These are phyloP conservation scores for Collybiopsis confluens DNA, from an alignment of 768 basidiomycete species.

Conservation along the genomic window DNA sequence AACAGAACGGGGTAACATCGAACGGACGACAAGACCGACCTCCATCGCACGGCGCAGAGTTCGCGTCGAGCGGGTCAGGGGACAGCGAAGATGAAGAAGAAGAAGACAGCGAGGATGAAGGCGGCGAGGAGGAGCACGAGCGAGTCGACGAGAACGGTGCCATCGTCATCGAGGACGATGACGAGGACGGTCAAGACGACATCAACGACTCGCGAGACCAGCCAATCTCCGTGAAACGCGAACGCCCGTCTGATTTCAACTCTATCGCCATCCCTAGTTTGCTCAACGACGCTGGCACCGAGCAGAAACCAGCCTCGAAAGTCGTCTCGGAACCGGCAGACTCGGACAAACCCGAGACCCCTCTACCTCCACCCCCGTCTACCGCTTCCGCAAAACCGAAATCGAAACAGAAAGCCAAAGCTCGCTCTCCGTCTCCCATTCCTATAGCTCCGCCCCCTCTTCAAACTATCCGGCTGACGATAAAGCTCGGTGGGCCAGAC, in stretches of 20 bases:
- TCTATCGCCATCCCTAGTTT: conserved; percentile 1
- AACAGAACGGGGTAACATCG: neutral
- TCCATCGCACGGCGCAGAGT: neutral
- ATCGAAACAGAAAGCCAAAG: conserved; percentile 38
- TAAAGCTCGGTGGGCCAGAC: conserved; percentile 65
- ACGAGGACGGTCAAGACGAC: neutral
- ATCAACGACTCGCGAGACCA: neutral
- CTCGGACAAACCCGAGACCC: neutral
- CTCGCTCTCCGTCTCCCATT: conserved; percentile 54
- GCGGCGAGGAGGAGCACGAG: conserved; percentile 1
- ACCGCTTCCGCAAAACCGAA: conserved; percentile 45
- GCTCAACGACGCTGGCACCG: neutral
- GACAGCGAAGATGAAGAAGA: conserved; percentile 2
- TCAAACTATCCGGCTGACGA: conserved; percentile 65
- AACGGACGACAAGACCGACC: neutral
- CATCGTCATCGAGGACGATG: conserved; percentile 2
- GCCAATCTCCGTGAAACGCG: neutral
- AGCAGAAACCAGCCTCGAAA: neutral
- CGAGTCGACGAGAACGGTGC: neutral
- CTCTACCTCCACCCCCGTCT: conserved; percentile 1
- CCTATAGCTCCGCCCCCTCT: conserved; percentile 49
- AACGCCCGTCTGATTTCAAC: neutral
- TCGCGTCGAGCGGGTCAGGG: neutral
- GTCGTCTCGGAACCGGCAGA: neutral
- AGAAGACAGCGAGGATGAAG: conserved; percentile 4